These are phyloP conservation scores for Penicillium samsonianum DNA, from an alignment of 495 filamentous ascomycete genomes.

Conservation along the genomic window DNA sequence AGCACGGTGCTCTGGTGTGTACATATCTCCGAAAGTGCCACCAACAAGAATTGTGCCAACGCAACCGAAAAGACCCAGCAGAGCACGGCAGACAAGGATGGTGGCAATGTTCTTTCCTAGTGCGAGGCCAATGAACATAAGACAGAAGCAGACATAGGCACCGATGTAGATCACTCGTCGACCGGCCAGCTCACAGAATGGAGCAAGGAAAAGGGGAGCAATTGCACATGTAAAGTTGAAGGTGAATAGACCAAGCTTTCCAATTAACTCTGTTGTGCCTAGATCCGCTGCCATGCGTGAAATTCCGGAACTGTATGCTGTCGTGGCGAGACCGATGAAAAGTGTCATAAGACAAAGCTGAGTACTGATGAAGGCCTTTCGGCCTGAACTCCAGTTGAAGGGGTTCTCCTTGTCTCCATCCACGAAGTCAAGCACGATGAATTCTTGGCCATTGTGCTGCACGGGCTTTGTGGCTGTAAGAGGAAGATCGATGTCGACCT, in stretches of 20 bases:
- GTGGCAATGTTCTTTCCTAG: constrained; percentile 65
- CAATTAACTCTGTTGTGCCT: constrained; percentile 35
- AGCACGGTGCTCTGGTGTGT: constrained; percentile 70
- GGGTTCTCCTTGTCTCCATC: constrained; percentile 45
- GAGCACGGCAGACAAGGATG: constrained; percentile 65
- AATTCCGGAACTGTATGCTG: constrained; percentile 49
- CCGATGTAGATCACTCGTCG: constrained; percentile 43
- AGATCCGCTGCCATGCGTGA: constrained; percentile 40
- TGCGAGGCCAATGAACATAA: constrained; percentile 47
- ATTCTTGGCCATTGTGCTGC: constrained; percentile 34
- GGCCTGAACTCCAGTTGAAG: constrained; percentile 45
- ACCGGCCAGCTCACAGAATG: constrained; percentile 48
- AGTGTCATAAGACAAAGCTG: constrained; percentile 50
- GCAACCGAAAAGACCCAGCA: constrained; percentile 75
- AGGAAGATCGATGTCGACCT: constrained; percentile 47
- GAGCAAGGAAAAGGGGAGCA: constrained; percentile 47
- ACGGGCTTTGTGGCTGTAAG: constrained; percentile 35
- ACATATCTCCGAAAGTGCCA: constrained; percentile 74
- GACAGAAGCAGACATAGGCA: constrained; percentile 39
- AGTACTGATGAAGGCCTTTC: constrained; percentile 44
- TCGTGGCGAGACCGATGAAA: constrained; percentile 51
- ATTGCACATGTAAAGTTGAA: constrained; percentile 47
- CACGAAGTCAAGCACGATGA: constrained; percentile 42
- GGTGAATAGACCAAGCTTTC: constrained; percentile 44
- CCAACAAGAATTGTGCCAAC: constrained; percentile 79